phyloP scores from a whole-genome alignment of 225 moss, liverwort and hornwort species.

The Polytrichum commune region DNA sequence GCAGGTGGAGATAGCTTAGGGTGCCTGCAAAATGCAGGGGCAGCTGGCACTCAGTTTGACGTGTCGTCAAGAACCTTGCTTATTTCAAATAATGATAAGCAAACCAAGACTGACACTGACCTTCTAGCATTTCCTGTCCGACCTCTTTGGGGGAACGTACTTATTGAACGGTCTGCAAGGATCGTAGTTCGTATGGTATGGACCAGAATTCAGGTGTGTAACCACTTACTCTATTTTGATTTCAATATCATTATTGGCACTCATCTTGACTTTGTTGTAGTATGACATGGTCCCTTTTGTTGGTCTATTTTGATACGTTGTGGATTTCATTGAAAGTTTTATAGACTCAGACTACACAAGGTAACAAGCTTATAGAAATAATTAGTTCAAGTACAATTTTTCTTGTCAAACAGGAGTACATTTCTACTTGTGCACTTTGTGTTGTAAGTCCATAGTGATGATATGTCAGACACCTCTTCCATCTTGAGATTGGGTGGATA shows the following conservation, averaged over 20 bases:
- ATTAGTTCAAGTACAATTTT: no score
- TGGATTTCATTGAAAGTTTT: no score
- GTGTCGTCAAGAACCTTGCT: conserved; percentile 43
- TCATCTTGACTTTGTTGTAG: no score
- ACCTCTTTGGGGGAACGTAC: conserved; percentile 65
- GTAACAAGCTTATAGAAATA: no score
- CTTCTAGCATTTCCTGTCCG: conserved; percentile 72
- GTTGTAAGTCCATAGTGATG: no score
- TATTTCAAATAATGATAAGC: conserved; percentile 61
- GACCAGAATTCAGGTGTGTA: conserved; percentile 79
- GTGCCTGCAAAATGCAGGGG: conserved; percentile 79
- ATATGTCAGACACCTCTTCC: neutral
- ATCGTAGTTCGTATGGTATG: conserved; percentile 76
- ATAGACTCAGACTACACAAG: no score
- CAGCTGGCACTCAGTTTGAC: conserved; percentile 80
- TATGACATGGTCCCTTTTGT: no score
- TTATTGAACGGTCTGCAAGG: conserved; percentile 67
- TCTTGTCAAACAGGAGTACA: no score
- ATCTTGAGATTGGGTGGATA: neutral
- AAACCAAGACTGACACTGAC: conserved; percentile 76
- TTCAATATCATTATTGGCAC: no score
- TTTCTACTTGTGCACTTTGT: no score
- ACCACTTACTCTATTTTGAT: no score
- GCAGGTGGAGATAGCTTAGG: conserved; percentile 83
- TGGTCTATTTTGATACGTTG: no score